Conservation (phyloP, 371 early-diverging fungal species). For the Syncephalastrum monosporum region DNA sequence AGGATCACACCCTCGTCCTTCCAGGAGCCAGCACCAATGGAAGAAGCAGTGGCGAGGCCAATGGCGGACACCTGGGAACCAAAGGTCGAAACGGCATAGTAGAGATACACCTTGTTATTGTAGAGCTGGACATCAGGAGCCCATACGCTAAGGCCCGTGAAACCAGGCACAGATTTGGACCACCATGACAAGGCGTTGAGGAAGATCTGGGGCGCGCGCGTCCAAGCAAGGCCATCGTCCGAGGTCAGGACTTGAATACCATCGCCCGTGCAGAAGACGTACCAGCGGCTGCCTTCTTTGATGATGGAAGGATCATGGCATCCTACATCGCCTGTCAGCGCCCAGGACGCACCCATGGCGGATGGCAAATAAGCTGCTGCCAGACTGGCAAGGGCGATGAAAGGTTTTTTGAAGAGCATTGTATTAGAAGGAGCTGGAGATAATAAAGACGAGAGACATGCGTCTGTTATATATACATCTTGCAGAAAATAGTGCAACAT, state of each 20-base stretch:
- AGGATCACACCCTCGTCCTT: conserved; percentile 13
- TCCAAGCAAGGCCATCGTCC: conserved; percentile 7
- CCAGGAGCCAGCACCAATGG: conserved; percentile 13
- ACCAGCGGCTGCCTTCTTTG: conserved; percentile 10
- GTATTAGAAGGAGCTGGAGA: too few relatives aligned
- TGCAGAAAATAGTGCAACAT: too few relatives aligned
- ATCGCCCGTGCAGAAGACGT: conserved; percentile 12
- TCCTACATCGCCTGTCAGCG: conserved; percentile 6
- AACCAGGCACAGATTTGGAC: conserved; percentile 1
- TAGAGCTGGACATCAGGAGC: conserved; percentile 12
- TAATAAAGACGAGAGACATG: too few relatives aligned
- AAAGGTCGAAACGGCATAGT: conserved; percentile 12
- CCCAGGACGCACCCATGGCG: conserved; percentile 8
- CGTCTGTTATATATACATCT: too few relatives aligned
- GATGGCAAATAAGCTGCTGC: neutral
- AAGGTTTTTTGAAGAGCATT: too few relatives aligned
- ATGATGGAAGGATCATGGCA: conserved; percentile 14
- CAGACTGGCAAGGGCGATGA: too few relatives aligned
- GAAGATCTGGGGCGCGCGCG: conserved; percentile 11
- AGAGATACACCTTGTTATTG: conserved; percentile 10
- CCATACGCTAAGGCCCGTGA: conserved; percentile 11
- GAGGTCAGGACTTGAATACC: conserved; percentile 12
- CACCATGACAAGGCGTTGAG: conserved; percentile 11
- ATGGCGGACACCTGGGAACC: conserved; percentile 10
- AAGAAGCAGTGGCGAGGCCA: conserved; percentile 9